A percentile compares a stretch with the other conserved stretches of the same genome.
Conservation (phyloP, 1,284 basidiomycete genomes). For the Boletellus deceptivus region DNA sequence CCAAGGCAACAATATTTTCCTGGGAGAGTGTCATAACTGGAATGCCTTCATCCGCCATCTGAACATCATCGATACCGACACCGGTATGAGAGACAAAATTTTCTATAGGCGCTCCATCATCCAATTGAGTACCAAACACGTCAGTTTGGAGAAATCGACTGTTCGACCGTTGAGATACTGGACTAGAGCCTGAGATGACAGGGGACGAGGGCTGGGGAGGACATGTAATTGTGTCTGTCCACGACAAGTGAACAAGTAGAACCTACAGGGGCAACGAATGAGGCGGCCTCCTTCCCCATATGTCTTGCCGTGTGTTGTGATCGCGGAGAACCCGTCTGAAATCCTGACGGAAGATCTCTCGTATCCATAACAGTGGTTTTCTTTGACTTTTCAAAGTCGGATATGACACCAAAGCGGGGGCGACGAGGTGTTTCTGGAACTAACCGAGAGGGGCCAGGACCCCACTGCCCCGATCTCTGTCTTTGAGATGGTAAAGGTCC, state of each 20-base stretch:
- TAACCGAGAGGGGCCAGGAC: conserved; percentile 28
- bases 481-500: conserved; percentile 41
- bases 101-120: conserved; percentile 9
- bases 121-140: conserved; percentile 14
- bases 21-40: conserved; percentile 11
- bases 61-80: conserved; percentile 17
- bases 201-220: conserved; percentile 7
- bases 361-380: conserved; percentile 11
- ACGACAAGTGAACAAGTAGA: not conserved
- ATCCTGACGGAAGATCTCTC: conserved; percentile 20
- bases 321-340: conserved; percentile 17
- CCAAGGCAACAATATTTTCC: conserved; percentile 36
- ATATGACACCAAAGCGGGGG: conserved; percentile 31
- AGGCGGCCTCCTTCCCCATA: conserved; percentile 21
- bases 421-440: conserved; percentile 40
- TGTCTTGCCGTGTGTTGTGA: conserved; percentile 19
- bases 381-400: conserved; percentile 22
- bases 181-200: conserved; percentile 7
- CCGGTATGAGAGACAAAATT: conserved; percentile 18
- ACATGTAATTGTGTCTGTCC: not conserved
- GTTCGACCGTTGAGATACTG: conserved; percentile 1
- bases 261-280: conserved; percentile 13
- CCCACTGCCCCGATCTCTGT: conserved; percentile 35
- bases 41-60: conserved; percentile 21
- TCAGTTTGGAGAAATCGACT: conserved; percentile 10